Conservation (phyloP, 2,329 filamentous ascomycete genomes). For the Dothidotthia symphoricarpi region DNA sequence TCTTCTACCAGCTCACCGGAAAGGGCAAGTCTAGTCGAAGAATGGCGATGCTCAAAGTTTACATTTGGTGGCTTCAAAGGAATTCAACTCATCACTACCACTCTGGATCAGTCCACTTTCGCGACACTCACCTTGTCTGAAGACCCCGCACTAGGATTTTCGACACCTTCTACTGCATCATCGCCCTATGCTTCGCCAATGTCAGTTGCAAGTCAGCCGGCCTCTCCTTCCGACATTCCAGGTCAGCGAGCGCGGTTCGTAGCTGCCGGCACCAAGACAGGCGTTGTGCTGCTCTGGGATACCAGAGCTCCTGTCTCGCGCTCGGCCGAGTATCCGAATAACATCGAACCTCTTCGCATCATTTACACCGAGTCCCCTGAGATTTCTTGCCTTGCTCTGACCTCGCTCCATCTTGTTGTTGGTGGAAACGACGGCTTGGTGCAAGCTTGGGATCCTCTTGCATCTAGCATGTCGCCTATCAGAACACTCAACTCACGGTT, state of each 20-base stretch:
- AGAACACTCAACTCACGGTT: constrained; percentile 85
- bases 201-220: constrained; percentile 48
- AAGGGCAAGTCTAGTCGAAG: constrained; percentile 48
- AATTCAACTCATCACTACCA: constrained; percentile 65
- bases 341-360: constrained; percentile 68
- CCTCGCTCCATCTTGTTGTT: constrained; percentile 84
- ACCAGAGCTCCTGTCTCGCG: constrained; percentile 64
- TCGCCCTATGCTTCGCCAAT: constrained; percentile 56
- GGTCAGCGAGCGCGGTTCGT: constrained; percentile 80
- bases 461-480: constrained; percentile 73
- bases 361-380: constrained; percentile 90
- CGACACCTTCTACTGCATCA: constrained; percentile 54
- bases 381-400: constrained; percentile 77
- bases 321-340: constrained; percentile 56
- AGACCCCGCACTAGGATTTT: constrained; percentile 68
- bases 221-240: constrained; percentile 64
- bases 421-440: constrained; percentile 93
- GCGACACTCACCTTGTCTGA: constrained; percentile 71
- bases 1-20: constrained; percentile 42
- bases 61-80: constrained; percentile 60
- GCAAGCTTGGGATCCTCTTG: constrained; percentile 94
- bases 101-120: constrained; percentile 72
- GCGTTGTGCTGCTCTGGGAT: constrained; percentile 81
- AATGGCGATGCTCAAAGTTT: constrained; percentile 66
- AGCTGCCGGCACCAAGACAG: constrained; percentile 75